Conservation (phyloP, 768 basidiomycete genomes). For the Omphalotus guepiniiformis region DNA sequence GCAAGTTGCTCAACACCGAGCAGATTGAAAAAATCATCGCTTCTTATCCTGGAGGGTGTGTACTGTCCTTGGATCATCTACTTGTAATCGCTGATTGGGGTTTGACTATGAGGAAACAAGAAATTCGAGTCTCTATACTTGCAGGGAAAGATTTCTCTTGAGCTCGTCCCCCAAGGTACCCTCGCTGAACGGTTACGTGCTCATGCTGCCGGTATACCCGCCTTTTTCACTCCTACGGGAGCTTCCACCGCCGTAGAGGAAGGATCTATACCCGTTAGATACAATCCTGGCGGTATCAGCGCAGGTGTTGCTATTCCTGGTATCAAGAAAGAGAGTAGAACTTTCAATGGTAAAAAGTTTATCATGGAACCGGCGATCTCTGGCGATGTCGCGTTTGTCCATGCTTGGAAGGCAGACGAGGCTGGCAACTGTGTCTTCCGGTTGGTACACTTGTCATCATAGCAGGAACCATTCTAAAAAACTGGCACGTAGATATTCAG, state of each 20-base stretch:
- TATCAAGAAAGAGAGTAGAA: conserved; percentile 69
- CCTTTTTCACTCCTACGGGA: conserved; percentile 92
- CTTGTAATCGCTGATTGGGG: neutral
- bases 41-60: conserved; percentile 84
- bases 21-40: conserved; percentile 83
- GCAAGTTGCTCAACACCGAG: conserved; percentile 66
- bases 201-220: conserved; percentile 87
- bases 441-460: conserved; percentile 31
- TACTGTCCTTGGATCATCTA: conserved; percentile 3
- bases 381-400: conserved; percentile 81
- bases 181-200: conserved; percentile 85
- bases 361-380: conserved; percentile 77
- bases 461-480: neutral
- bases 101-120: conserved; percentile 60
- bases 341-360: conserved; percentile 76
- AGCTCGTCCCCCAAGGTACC: conserved; percentile 90
- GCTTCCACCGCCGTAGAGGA: conserved; percentile 80
- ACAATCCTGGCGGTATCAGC: conserved; percentile 69
- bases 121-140: conserved; percentile 81
- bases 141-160: conserved; percentile 74
- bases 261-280: conserved; percentile 74
- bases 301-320: conserved; percentile 71
- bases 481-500: conserved; percentile 54
- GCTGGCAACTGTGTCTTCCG: conserved; percentile 89
- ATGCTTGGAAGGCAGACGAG: conserved; percentile 92